Base-by-base conservation (phyloP, 768 basidiomycete species). In the Rickenella mellea region DNA sequence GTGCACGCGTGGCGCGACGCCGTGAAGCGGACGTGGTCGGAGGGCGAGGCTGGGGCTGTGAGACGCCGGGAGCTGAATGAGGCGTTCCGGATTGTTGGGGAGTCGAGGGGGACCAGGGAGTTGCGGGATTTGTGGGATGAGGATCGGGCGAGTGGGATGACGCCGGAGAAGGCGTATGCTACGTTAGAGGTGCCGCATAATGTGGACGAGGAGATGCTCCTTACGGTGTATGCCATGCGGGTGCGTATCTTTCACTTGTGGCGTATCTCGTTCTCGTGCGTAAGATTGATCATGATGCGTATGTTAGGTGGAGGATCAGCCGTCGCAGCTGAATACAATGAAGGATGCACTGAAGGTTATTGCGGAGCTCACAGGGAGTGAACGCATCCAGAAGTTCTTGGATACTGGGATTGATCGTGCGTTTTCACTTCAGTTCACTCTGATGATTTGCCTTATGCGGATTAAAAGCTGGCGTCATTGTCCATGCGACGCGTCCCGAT, bases 351-450 rank as follows among this genome's bases (percentile, higher is more conserved):
- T 92, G 51, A 48, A 59, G 15, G 74, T 83, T 31, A 84, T 96
- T 38, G 83, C 85, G 0, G 82, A 89, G 52, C 67, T 73, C 5
- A 68, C 83, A 39, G 73, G 85, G 40, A 92, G 87, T 53, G 68
- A 67, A n/a, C 76, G 80, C 5, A 56, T 94, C 41, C 71, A 75
- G 27, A 68, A 72, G 40, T 85, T 81, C 55, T 52, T 83, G 1
- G 64, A 73, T 40, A 73, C 79, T 1, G 85, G 86, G 4, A 62
- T 61, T 43, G 85, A 90, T 62, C 82, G 90, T 93, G 89, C 75
- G 27, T 6, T 10, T 11, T 26, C 9, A 17, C 39, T 27, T 27
- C 36, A 19, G 12, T 25, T 30, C 24, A 33, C 42, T n/a, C 8
- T 15, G 24, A 14, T 41, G 29, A 39, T 32, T 12, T 6, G 29